A percentile compares a stretch with the other conserved stretches of the same genome.
Evolutionary conservation across 73 alveolate species (phyloP).

Genomic region (Paramecium octaurelia): DNA sequence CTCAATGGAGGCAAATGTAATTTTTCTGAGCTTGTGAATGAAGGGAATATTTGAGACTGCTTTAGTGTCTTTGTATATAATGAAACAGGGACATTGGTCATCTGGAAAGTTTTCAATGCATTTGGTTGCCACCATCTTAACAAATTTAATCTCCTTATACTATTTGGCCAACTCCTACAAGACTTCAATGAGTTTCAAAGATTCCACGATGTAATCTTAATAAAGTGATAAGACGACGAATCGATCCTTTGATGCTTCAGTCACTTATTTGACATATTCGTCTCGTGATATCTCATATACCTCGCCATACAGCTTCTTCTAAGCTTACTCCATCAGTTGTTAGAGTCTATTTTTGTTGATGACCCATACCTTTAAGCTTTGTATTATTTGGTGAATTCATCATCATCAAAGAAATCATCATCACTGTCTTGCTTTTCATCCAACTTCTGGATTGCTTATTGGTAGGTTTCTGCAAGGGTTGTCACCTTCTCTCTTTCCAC

Average conservation of each 20-base stretch:
- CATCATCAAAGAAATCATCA: conserved; percentile 50
- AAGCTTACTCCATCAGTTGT: conserved; percentile 35
- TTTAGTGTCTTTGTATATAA: conserved; percentile 40
- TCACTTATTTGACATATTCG: conserved; percentile 42
- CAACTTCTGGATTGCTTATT: conserved; percentile 28
- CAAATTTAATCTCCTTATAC: conserved; percentile 46
- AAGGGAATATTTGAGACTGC: conserved; percentile 45
- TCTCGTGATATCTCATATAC: conserved; percentile 53
- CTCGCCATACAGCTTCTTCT: conserved; percentile 30
- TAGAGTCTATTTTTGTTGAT: not conserved
- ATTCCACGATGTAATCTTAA: conserved; percentile 51
- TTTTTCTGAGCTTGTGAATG: conserved; percentile 50
- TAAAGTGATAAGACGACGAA: conserved; percentile 43
- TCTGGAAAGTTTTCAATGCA: conserved; percentile 64
- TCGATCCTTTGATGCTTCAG: conserved; percentile 54
- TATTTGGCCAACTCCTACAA: conserved; percentile 39
- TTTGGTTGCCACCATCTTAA: conserved; percentile 59
- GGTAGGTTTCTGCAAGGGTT: conserved; percentile 19
- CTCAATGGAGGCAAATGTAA: conserved; percentile 45
- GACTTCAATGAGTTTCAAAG: not conserved
- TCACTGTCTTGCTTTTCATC: not conserved
- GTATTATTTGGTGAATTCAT: conserved; percentile 46
- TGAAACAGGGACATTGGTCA: conserved; percentile 45
- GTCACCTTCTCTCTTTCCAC: conserved; percentile 38
- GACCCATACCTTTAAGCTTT: not conserved